These are phyloP conservation scores for Didymella glomerata DNA, from an alignment of 2,329 filamentous ascomycete genomes.

Conservation along the genomic window DNA sequence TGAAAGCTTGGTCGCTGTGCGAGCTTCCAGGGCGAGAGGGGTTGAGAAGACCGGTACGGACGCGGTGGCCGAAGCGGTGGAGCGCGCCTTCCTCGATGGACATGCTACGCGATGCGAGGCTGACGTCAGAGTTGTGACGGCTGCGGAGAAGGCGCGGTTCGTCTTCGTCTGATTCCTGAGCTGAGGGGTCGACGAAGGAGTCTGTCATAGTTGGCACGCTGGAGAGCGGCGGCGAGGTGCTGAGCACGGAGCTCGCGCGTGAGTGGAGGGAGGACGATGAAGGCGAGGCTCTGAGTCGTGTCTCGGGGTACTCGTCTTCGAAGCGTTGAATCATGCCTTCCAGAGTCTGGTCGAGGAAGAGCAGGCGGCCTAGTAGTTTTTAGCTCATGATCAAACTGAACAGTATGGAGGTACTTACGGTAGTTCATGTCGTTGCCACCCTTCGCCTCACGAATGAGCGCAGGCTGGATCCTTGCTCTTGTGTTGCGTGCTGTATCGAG, in stretches of 20 bases:
- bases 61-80: constrained; percentile 72
- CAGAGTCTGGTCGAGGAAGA: constrained; percentile 88
- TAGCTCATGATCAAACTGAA: constrained; percentile 18
- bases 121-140: constrained; percentile 72
- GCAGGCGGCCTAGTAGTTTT: constrained; percentile 68
- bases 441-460: constrained; percentile 77
- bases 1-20: constrained; percentile 30
- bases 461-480: constrained; percentile 80
- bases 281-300: constrained; percentile 62
- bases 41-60: constrained; percentile 69
- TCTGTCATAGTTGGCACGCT: constrained; percentile 43
- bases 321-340: constrained; percentile 93
- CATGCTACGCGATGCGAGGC: constrained; percentile 70
- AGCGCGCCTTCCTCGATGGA: constrained; percentile 74
- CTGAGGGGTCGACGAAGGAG: constrained; percentile 37
- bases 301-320: constrained; percentile 95
- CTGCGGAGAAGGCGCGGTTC: constrained; percentile 59
- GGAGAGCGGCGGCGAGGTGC: constrained; percentile 42
- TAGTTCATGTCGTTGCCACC: constrained; percentile 78
- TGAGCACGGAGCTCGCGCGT: constrained; percentile 42
- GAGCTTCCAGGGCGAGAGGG: constrained; percentile 32
- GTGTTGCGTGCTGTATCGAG: constrained; percentile 90
- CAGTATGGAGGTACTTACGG: constrained; percentile 63
- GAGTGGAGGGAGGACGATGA: constrained; percentile 41
- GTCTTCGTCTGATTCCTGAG: constrained; percentile 54